Conservation (phyloP, 176 grass and related monocot genomes). For the Elaeis guineensis region DNA sequence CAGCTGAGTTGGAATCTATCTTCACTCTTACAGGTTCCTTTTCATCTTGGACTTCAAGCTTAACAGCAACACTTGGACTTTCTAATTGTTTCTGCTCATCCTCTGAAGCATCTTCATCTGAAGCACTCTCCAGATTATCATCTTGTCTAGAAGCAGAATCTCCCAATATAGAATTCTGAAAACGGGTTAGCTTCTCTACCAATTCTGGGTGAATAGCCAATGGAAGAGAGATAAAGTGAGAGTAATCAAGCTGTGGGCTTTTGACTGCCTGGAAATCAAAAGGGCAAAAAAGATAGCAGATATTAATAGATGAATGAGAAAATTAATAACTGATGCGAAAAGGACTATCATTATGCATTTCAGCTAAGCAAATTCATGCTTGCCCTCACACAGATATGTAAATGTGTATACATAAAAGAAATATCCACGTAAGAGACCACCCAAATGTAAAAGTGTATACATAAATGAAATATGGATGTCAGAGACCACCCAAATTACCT, state of each 20-base stretch:
- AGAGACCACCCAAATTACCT: too few species aligned
- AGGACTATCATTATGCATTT: too few species aligned
- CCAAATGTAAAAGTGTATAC: too few species aligned
- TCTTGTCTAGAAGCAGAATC: constrained; percentile 19
- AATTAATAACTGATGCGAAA: too few species aligned
- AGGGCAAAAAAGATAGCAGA: too few species aligned
- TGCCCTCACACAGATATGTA: too few species aligned
- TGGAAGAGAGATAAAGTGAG: constrained; percentile 91
- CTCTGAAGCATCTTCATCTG: constrained; percentile 25
- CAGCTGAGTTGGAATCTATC: constrained; percentile 15
- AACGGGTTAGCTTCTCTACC: constrained; percentile 54
- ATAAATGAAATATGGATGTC: too few species aligned
- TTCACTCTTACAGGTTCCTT: constrained; percentile 31
- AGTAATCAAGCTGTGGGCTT: constrained; percentile 71
- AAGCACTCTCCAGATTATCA: constrained; percentile 34
- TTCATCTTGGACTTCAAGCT: constrained; percentile 36
- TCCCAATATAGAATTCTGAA: constrained; percentile 64
- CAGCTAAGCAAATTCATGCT: too few species aligned
- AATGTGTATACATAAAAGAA: too few species aligned
- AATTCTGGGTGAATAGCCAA: constrained; percentile 71
- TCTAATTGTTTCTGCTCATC: constrained; percentile 25
- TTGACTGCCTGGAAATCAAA: constrained; percentile 45
- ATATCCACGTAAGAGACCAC: too few species aligned
- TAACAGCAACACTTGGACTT: constrained; percentile 25
- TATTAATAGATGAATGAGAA: too few species aligned